Percentiles rank a stretch among this genome's conserved stretches.
Evolutionary conservation across 2,329 filamentous ascomycete genomes (phyloP).

Genomic region (Fusarium graminum): DNA sequence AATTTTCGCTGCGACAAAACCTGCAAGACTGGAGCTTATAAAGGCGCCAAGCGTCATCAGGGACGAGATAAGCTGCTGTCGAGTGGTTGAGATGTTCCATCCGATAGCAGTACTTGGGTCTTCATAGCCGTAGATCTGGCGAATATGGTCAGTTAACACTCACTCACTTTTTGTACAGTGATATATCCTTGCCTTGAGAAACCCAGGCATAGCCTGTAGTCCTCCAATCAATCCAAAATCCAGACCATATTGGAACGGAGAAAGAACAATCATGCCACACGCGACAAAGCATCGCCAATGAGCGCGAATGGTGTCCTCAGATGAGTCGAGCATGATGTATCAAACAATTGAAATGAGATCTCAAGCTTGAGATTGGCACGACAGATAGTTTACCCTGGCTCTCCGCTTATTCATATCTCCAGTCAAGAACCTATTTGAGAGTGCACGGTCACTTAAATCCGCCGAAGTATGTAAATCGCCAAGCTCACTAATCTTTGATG

Average conservation of each 20-base stretch:
- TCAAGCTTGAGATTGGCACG: not conserved
- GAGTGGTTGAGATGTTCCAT: constrained; percentile 44
- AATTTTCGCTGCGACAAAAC: constrained; percentile 32
- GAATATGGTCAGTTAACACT: not conserved
- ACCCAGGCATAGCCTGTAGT: constrained; percentile 43
- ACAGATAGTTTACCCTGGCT: not conserved
- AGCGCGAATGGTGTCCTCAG: constrained; percentile 38
- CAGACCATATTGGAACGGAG: constrained; percentile 44
- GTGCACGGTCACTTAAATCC: not conserved
- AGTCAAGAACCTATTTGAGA: not conserved
- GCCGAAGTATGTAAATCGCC: not conserved
- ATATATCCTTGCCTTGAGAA: constrained; percentile 24
- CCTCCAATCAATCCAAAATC: constrained; percentile 45
- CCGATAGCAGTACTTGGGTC: constrained; percentile 42
- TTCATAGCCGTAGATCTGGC: constrained; percentile 40
- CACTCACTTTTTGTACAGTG: not conserved
- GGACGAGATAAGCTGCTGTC: constrained; percentile 43
- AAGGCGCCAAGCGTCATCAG: constrained; percentile 45
- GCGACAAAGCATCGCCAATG: constrained; percentile 45
- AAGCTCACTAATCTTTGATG: not conserved
- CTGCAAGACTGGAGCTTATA: constrained; percentile 43
- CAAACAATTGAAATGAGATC: not conserved
- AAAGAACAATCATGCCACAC: constrained; percentile 40
- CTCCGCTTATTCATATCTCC: constrained; percentile 1
- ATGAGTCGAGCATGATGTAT: constrained; percentile 17